Conservation (phyloP, 345 rosid genomes). For the Aquilaria sinensis region DNA sequence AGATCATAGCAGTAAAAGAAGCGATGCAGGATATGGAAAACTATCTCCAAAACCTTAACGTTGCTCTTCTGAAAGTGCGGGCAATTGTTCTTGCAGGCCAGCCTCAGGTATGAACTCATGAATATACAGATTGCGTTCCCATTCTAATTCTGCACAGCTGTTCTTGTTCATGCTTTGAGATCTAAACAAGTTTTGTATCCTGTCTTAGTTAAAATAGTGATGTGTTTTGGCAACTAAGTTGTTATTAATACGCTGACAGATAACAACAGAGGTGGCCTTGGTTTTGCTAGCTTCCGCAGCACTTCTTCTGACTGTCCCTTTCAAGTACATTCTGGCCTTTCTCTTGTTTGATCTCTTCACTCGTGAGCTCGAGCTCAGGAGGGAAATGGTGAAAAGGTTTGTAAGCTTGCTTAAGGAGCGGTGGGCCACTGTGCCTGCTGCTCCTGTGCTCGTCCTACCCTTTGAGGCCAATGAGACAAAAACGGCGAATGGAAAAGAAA, state of each 20-base stretch:
- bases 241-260: conserved; percentile 29
- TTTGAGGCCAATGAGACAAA: conserved; percentile 38
- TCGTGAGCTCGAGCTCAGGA: conserved; percentile 78
- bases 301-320: conserved; percentile 58
- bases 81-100: conserved; percentile 80
- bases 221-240: neutral
- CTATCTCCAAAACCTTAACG: conserved; percentile 82
- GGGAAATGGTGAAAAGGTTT: conserved; percentile 66
- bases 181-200: too few relatives aligned
- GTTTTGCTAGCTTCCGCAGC: conserved; percentile 53
- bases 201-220: neutral
- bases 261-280: conserved; percentile 77
- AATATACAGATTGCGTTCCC: neutral
- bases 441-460: conserved; percentile 78
- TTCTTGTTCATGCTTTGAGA: neutral
- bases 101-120: conserved; percentile 68
- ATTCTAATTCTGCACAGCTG: neutral
- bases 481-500: conserved; percentile 29
- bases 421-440: conserved; percentile 82
- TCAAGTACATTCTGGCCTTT: conserved; percentile 72
- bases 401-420: conserved; percentile 60
- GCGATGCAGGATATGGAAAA: conserved; percentile 86
- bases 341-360: conserved; percentile 74
- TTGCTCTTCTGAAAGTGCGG: conserved; percentile 67
- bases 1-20: conserved; percentile 86